phyloP scores from a whole-genome alignment of 1,284 basidiomycete genomes.

The Cryptococcus jaspeensis region DNA sequence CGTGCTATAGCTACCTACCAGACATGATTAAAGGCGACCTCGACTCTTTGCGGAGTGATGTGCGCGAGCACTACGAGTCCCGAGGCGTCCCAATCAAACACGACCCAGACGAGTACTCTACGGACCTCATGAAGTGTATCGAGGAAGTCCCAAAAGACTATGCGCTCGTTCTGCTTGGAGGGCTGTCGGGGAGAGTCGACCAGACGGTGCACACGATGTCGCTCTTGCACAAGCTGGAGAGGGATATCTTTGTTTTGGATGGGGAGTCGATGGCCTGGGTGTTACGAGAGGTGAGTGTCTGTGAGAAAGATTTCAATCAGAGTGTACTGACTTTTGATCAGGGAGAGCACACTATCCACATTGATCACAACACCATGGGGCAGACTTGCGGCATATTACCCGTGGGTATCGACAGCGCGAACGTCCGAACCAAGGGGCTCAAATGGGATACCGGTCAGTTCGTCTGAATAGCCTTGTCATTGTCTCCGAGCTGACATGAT shows the following conservation, averaged over 20 bases:
- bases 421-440: constrained; percentile 77
- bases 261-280: constrained; percentile 86
- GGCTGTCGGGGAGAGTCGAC: constrained; percentile 85
- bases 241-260: constrained; percentile 70
- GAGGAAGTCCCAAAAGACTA: constrained; percentile 57
- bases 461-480: no score
- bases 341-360: constrained; percentile 74
- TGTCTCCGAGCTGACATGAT: constrained; percentile 42
- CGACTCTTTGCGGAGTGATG: constrained; percentile 79
- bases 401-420: constrained; percentile 72
- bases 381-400: constrained; percentile 91
- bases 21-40: constrained; percentile 90
- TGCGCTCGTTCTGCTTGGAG: constrained; percentile 77
- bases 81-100: constrained; percentile 68
- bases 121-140: constrained; percentile 93
- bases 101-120: constrained; percentile 76
- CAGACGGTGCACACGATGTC: constrained; percentile 91
- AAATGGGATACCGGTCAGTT: constrained; percentile 79
- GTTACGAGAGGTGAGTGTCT: constrained; percentile 64
- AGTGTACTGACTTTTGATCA: constrained; percentile 39
- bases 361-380: constrained; percentile 73
- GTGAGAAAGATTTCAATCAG: background rate
- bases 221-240: constrained; percentile 69
- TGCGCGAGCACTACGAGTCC: constrained; percentile 63
- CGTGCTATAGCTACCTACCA: constrained; percentile 63